Evolutionary conservation across 192 early-diverging fungal species (phyloP), one percentile per base, ranked within the genome.

Genomic region (Gaertneriomyces semiglobifer): DNA sequence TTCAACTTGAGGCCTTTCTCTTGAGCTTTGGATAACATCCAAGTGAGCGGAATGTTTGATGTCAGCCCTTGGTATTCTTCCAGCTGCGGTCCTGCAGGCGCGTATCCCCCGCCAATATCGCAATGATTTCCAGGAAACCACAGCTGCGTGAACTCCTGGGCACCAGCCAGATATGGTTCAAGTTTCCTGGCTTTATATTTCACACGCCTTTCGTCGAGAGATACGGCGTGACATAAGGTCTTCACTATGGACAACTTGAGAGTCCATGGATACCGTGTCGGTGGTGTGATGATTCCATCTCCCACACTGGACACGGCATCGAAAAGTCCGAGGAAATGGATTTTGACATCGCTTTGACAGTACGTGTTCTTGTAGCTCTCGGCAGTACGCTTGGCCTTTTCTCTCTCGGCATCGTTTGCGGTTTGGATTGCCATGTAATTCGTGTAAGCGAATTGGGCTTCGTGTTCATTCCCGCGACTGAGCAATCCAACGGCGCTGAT

Each of bases 101-200:
- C n/a, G 55, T 56, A 56, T 11, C 55, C 55, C 25, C 55, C 55
- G 12, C 55, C 55, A 18, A 56, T 25, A 3, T 56, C 55, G 55
- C 55, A 56, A 25, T 56, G 55, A 56, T 25, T 11, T 14, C 55
- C 55, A 18, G 55, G 55, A 25, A 56, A 56, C 55, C 55, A 56
- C n/a, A 56, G 14, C 20, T 56, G 48, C 48, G 11, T 50, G 12
- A 50, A 50, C 12, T 12, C 18, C 48, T 50, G 48, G 11, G 12
- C 48, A n/a, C 18, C 48, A 18, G 12, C 12, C 11, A 12, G 11
- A 33, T 33, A 33, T 2, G 25, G 25, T 12, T 50, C 48, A 50
- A 50, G 12, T 18, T 50, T 50, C 18, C 48, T 50, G 1, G 48
- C 48, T 50, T 50, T 50, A 12, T 18, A 56, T 25, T 25, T 33